Evolutionary conservation across 179 eudicot species (phyloP), one percentile per base, ranked within the genome.

Genomic region (Beta macrorhiza): DNA sequence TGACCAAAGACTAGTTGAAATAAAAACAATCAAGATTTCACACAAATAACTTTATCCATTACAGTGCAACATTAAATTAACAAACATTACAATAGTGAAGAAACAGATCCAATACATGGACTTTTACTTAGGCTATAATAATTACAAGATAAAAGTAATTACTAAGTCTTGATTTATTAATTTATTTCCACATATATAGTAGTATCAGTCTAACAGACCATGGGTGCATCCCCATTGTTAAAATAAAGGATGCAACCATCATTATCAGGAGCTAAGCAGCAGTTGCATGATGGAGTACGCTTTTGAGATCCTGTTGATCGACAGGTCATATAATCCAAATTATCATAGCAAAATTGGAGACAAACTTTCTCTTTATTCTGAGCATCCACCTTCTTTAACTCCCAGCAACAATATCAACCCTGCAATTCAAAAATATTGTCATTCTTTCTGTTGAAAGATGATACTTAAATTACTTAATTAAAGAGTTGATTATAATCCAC

Each of bases 271-370:
- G 80, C 74, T 73, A 78, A 32, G 64, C 74, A 78, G 67, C 80
- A 78, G 17, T 76, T 81, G 70, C 80, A 81, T 0, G 67, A 1
- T 0, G 83, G 79, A 16, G 59, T 20, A 14, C 45, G 79, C 7
- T 76, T 68, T 44, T 70, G 37, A 47, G 77, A n/a, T 8, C 84
- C 84, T 0, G 76, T 25, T 47, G 76, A 22, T 69, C 62, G 55
- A 44, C 84, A 82, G 3, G 80, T 82, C 84, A 78, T 82, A 16
- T 77, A 82, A 37, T 19, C 73, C 20, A 49, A 16, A 0, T 16
- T 42, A 5, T 42, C 72, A 7, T 19, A 62, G 68, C 84, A 82
- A 37, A 76, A 51, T 19, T 67, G 65, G 5, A 81, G 84, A 55
- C 84, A 82, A 6, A 62, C 0, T 72, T 82, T 77, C 16, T 67